Evolutionary conservation across 2,329 filamentous ascomycete species (phyloP).

Genomic region (Mariannaea elegans): DNA sequence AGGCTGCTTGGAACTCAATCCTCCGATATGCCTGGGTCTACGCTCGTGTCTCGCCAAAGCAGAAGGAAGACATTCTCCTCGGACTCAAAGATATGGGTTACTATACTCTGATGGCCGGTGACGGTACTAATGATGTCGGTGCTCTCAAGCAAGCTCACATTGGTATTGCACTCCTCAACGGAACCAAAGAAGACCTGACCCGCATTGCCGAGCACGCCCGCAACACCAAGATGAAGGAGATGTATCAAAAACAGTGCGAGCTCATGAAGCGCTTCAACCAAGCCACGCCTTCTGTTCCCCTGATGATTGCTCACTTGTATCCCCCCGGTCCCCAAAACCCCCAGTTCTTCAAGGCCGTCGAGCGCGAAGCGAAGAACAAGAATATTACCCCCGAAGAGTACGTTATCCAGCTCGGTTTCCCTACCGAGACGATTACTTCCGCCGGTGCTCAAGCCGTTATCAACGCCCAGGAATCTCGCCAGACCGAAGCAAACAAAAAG

Average conservation of each 20-base stretch:
- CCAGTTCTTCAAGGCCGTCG: constrained; percentile 91
- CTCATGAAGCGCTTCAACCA: constrained; percentile 97
- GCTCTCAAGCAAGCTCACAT: constrained; percentile 98
- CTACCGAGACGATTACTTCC: constrained; percentile 71
- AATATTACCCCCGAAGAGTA: constrained; percentile 70
- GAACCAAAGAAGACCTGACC: constrained; percentile 87
- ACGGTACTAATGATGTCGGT: constrained; percentile 97
- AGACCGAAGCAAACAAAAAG: constrained; percentile 74
- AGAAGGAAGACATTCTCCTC: constrained; percentile 98
- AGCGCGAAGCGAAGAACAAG: constrained; percentile 85
- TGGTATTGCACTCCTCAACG: constrained; percentile 94
- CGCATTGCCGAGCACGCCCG: constrained; percentile 93
- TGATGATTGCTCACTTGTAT: constrained; percentile 91
- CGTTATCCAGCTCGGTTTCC: constrained; percentile 60
- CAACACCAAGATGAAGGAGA: constrained; percentile 97
- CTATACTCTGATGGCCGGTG: constrained; percentile 98
- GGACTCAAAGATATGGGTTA: constrained; percentile 97
- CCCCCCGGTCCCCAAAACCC: constrained; percentile 91
- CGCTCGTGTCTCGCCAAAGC: constrained; percentile 96
- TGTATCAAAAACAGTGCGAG: constrained; percentile 94
- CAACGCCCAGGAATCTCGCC: constrained; percentile 46
- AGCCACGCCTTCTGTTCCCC: constrained; percentile 89
- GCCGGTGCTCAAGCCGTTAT: constrained; percentile 70
- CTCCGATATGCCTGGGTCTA: constrained; percentile 96
- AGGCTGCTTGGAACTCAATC: constrained; percentile 78